Evolutionary conservation across 2,329 filamentous ascomycete genomes (phyloP), one percentile per base, ranked within the genome.

Genomic region (Ophidiomyces ophidiicola): DNA sequence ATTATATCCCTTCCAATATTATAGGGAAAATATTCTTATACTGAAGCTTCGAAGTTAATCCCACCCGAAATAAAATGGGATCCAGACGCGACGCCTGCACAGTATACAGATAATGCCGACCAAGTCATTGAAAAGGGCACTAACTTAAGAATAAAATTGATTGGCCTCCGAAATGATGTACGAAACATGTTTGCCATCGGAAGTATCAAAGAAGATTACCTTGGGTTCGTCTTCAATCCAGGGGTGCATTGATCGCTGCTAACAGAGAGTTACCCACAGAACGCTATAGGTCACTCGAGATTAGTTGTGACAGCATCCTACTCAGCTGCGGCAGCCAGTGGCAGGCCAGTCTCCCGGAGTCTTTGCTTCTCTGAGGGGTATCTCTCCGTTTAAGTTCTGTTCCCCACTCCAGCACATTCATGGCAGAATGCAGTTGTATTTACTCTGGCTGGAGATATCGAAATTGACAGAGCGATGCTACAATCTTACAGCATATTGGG

Each of bases 121-220:
- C 84, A 87, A 49, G 80, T 86, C 24, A 93, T 98, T 54, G 87
- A 96, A 63, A 85, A 86, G 44, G 85, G 86, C 33, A 92, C 87
- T 11, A 88, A 94, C 52, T 77, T 98, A 47, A 82, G 90, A 32
- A 76, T 96, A 48, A 94, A 94, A 66, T 80, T 98, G 47, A 84
- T 94, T 52, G 90, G 90, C 62, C 82, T 88, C 36, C 77, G 92
- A 62, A 87, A 83, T 48, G 90, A 96, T 59, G 84, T 96, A 36
- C 85, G 84, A 46, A 81, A 84, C 58, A 93, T 98, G 74, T 94
- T 82, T 72, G 90, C 88, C 25, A 93, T 98, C 60, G 90, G 87
- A 44, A 96, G 85, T 50, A 94, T 98, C 67, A 94, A 93, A 64
- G 88, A 80, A 57, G 75, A 68, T 51, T 69, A 60, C 48, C 57